Base-by-base conservation (phyloP, 257 asterid species). In the Nicotiana tabacum region DNA sequence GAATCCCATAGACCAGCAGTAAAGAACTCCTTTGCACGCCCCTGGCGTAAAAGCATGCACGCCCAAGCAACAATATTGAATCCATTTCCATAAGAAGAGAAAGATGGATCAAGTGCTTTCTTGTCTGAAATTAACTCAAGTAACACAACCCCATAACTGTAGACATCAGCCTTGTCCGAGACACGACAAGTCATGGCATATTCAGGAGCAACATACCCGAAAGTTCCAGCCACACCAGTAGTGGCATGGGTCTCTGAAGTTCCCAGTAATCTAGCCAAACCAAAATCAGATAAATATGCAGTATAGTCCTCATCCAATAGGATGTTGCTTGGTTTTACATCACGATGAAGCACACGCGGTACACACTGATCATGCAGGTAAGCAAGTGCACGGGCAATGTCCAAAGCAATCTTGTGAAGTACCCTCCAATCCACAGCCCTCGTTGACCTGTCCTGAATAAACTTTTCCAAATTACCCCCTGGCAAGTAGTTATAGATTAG, bases 41-140 rank as follows among this genome's bases (percentile, higher is more conserved):
- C 97, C 80, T 91, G 92, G 29, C 97, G 77, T 86, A 95, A 65
- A 27, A 93, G 97, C 98, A 93, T 93, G 84, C 93, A 87, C 1
- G 97, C 99, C 99, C 99, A 95, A 2, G 93, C 93, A 3, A 93
- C 98, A 3, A 95, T 93, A 87, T 95, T 92, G 89, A 95, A 95
- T 2, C 98, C 98, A 43, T 95, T 91, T 10, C 97, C 99, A 8
- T 89, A 95, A 2, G 97, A 87, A n/a, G 97, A 93, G 68, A 95
- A 93, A 2, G 97, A 95, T 1, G 99, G 99, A 58, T 95, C 99
- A 5, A 95, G 88, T 3, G 94, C 98, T 80, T 92, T 95, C 91
- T 94, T 95, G 83, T 93, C 98, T 1, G 99, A 95, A 32, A 95
- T 85, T 83, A 95, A 80, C 92, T 95, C 99, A 2, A 93, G 97